Percentiles rank a stretch among this genome's conserved stretches.
Evolutionary conservation across 1,284 basidiomycete species (phyloP).

Genomic region (Exsudoporus floridanus): DNA sequence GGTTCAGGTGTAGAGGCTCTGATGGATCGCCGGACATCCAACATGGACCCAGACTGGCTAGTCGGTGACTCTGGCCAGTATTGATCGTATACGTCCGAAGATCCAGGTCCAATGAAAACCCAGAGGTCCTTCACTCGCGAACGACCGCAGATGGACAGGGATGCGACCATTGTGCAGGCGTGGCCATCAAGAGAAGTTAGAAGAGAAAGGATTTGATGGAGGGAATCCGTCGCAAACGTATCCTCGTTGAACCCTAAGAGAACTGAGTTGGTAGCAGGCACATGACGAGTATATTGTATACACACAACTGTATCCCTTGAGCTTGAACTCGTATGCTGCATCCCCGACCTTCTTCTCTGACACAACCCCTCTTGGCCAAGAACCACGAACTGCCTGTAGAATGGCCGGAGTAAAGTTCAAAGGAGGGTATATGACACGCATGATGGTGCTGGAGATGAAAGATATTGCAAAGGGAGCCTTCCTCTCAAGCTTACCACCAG

Average conservation of each 20-base stretch:
- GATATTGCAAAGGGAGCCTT: conserved; percentile 69
- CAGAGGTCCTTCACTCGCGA: conserved; percentile 76
- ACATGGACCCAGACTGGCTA: conserved; percentile 35
- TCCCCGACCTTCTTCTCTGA: conserved; percentile 74
- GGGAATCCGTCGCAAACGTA: conserved; percentile 72
- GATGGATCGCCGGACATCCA: conserved; percentile 36
- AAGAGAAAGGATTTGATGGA: conserved; percentile 69
- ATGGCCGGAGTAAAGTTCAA: conserved; percentile 74
- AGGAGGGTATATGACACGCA: conserved; percentile 73
- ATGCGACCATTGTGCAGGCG: conserved; percentile 65
- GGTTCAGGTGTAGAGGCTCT: conserved; percentile 36
- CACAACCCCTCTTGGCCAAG: conserved; percentile 77
- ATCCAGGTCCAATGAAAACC: conserved; percentile 65
- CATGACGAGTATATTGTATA: conserved; percentile 15
- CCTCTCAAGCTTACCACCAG: conserved; percentile 33
- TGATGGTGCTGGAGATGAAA: conserved; percentile 61
- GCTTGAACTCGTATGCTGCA: conserved; percentile 72
- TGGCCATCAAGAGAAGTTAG: conserved; percentile 66
- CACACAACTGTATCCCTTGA: conserved; percentile 77
- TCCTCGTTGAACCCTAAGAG: conserved; percentile 72
- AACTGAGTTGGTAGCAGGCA: conserved; percentile 21
- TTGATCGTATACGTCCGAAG: conserved; percentile 34
- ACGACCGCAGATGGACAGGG: conserved; percentile 63
- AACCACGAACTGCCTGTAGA: conserved; percentile 68
- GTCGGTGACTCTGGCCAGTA: conserved; percentile 38